Percentiles rank a stretch among this genome's conserved stretches.
phyloP scores from a whole-genome alignment of 1,139 yeast genomes.

The Diutina catenulata region DNA sequence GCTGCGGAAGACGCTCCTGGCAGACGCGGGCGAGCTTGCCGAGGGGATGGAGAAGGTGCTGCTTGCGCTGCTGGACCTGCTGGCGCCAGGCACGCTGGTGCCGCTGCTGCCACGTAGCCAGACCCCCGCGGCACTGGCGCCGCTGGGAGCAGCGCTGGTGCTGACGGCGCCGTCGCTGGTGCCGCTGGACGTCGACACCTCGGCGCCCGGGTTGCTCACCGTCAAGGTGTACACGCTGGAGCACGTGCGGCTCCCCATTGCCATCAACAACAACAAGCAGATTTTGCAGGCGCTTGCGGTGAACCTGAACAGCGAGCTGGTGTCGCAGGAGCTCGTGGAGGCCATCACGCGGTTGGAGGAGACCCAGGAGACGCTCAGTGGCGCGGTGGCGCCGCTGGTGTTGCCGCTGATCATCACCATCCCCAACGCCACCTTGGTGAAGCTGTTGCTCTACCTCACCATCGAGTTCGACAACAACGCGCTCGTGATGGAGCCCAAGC shows the following conservation, averaged over 20 bases:
- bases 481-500: slow-evolving; percentile 68
- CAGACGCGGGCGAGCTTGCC: slow-evolving; percentile 2
- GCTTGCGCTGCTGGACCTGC: background rate
- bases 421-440: slow-evolving; percentile 35
- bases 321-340: slow-evolving; percentile 21
- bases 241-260: slow-evolving; percentile 52
- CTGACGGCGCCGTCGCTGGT: background rate
- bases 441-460: slow-evolving; percentile 54
- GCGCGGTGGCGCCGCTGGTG: slow-evolving; percentile 28
- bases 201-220: slow-evolving; percentile 53
- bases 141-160: background rate
- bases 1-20: slow-evolving; percentile 2
- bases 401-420: slow-evolving; percentile 61
- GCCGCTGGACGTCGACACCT: background rate
- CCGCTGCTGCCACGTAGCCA: background rate
- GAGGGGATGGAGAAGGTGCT: background rate
- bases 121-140: background rate
- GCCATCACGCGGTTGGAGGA: slow-evolving; percentile 9
- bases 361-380: slow-evolving; percentile 16
- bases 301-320: slow-evolving; percentile 29
- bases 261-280: slow-evolving; percentile 39
- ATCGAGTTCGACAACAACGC: slow-evolving; percentile 76
- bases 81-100: background rate
- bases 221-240: slow-evolving; percentile 57
- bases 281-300: slow-evolving; percentile 41